Conservation (phyloP, 2,329 filamentous ascomycete genomes). For the Truncatella angustata region DNA sequence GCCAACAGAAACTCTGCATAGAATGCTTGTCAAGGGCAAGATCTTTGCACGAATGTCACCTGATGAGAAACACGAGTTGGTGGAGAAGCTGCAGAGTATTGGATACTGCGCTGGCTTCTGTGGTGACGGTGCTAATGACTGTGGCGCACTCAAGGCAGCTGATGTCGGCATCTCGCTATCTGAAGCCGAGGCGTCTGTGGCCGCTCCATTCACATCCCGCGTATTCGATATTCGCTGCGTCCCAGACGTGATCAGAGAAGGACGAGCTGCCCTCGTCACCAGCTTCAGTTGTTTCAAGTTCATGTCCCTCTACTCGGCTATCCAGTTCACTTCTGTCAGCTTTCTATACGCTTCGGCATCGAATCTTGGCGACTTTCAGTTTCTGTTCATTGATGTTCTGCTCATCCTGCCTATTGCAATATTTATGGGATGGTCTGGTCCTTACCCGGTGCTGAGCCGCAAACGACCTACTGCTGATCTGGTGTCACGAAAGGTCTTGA, state of each 20-base stretch:
- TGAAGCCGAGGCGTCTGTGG: conserved; percentile 95
- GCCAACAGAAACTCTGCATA: conserved; percentile 71
- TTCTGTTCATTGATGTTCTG: conserved; percentile 89
- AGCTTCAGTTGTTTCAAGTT: conserved; percentile 99
- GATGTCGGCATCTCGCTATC: conserved; percentile 97
- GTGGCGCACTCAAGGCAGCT: conserved; percentile 91
- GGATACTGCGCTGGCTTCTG: conserved; percentile 96
- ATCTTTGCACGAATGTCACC: conserved; percentile 98
- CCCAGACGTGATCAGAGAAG: conserved; percentile 87
- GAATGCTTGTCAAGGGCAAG: conserved; percentile 86
- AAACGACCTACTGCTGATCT: conserved; percentile 91
- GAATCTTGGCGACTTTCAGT: conserved; percentile 95
- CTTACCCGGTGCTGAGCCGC: conserved; percentile 70
- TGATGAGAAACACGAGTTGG: conserved; percentile 95
- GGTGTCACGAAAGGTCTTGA: conserved; percentile 88
- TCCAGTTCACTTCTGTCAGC: conserved; percentile 96
- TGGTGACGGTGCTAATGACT: conserved; percentile 96
- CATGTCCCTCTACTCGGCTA: conserved; percentile 98
- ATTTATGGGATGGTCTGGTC: conserved; percentile 97
- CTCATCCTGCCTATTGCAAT: conserved; percentile 95
- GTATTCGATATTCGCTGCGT: conserved; percentile 97
- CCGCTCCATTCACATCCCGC: conserved; percentile 94
- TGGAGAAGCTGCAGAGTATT: conserved; percentile 94
- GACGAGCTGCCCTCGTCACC: conserved; percentile 91
- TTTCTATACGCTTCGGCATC: conserved; percentile 93